Percentiles rank a stretch among this genome's conserved stretches.
Evolutionary conservation across 202 grass and related monocot species (phyloP).

Genomic region (Panicum hallii): DNA sequence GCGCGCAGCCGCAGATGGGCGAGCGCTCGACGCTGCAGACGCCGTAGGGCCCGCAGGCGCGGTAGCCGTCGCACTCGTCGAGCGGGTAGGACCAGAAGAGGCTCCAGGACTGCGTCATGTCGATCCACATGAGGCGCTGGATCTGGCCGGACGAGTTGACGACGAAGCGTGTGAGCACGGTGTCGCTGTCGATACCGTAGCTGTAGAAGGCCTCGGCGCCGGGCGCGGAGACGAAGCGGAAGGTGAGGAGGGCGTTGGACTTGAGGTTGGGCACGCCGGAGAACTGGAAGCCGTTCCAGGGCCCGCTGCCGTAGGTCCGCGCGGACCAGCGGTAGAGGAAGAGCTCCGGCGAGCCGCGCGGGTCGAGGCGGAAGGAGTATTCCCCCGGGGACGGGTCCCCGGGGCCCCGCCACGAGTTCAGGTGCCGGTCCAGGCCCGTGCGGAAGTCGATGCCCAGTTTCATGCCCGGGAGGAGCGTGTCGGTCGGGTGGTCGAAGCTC

Average conservation of each 20-base stretch:
- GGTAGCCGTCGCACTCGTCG: slow-evolving; percentile 67
- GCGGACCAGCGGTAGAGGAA: slow-evolving; percentile 44
- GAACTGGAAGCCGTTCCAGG: slow-evolving; percentile 63
- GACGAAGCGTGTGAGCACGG: slow-evolving; percentile 51
- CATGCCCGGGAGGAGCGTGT: slow-evolving; percentile 70
- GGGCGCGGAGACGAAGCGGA: slow-evolving; percentile 43
- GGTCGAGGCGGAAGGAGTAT: slow-evolving; percentile 50
- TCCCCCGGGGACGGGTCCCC: slow-evolving; percentile 66
- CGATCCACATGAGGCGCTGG: slow-evolving; percentile 49
- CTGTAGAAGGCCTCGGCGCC: slow-evolving; percentile 55
- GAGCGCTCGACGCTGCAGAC: slow-evolving; percentile 56
- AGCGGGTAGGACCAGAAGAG: slow-evolving; percentile 59
- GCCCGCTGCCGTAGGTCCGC: slow-evolving; percentile 56
- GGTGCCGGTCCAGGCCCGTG: slow-evolving; percentile 45
- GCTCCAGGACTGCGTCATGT: slow-evolving; percentile 48
- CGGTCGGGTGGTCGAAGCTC: slow-evolving; percentile 73
- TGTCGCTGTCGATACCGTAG: slow-evolving; percentile 2
- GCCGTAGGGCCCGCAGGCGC: slow-evolving; percentile 55
- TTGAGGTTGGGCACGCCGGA: slow-evolving; percentile 56
- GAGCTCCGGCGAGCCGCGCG: slow-evolving; percentile 55
- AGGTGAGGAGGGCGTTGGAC: slow-evolving; percentile 26
- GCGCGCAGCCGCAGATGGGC: slow-evolving; percentile 53
- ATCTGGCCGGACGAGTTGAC: slow-evolving; percentile 46
- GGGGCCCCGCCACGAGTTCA: slow-evolving; percentile 56
- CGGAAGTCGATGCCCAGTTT: slow-evolving; percentile 44